Conservation (phyloP, 306 rosid genomes). For the Malus sylvestris region DNA sequence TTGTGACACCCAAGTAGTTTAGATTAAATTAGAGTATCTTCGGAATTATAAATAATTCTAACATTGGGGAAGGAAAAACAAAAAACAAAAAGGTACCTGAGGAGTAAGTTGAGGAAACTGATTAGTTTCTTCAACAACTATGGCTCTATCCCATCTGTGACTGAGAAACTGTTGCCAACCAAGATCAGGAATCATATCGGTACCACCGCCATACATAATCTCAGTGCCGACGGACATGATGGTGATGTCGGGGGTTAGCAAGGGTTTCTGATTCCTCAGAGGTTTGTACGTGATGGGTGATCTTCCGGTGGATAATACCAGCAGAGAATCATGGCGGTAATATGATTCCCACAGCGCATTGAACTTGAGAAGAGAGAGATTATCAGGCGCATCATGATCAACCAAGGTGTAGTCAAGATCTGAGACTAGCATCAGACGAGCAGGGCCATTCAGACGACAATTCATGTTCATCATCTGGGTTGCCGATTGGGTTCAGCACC, state of each 20-base stretch:
- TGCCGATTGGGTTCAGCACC: no score
- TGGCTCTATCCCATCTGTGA: constrained; percentile 57
- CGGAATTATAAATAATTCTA: no score
- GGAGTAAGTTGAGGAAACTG: constrained; percentile 57
- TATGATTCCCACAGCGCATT: constrained; percentile 78
- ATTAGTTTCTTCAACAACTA: constrained; percentile 59
- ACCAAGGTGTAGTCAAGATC: constrained; percentile 91
- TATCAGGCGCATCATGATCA: constrained; percentile 61
- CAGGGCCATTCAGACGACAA: constrained; percentile 35
- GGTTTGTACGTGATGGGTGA: constrained; percentile 47
- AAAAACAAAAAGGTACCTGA: constrained; percentile 37
- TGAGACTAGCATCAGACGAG: constrained; percentile 73
- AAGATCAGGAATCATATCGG: constrained; percentile 45
- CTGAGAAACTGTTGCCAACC: constrained; percentile 51
- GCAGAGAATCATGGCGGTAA: constrained; percentile 69
- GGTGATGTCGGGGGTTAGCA: constrained; percentile 71
- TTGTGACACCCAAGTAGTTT: no score
- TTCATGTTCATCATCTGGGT: constrained; percentile 28
- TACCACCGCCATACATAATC: constrained; percentile 53
- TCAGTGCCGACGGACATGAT: constrained; percentile 83
- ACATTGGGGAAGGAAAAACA: no score
- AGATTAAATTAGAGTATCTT: no score
- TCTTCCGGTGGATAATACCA: constrained; percentile 87
- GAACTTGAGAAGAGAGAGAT: constrained; percentile 56
- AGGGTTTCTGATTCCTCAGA: constrained; percentile 51